These are phyloP conservation scores for Moesziomyces aphidis DNA, from an alignment of 1,284 basidiomycete genomes.

Conservation along the genomic window DNA sequence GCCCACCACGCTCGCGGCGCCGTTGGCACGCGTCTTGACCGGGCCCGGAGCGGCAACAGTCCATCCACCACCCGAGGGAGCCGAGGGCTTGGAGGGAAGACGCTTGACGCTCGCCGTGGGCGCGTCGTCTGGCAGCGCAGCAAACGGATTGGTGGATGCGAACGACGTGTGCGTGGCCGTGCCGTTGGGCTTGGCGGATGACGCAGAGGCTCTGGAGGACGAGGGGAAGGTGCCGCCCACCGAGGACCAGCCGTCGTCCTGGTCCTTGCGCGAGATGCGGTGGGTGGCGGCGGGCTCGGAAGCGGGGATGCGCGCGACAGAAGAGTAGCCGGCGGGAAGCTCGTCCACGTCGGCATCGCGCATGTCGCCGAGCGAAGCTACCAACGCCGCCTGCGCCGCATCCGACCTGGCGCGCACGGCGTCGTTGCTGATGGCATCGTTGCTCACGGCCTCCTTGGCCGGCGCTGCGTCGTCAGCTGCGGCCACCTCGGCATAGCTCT, in stretches of 20 bases:
- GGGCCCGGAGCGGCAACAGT: constrained; percentile 14
- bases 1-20: background rate
- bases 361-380: constrained; percentile 36
- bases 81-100: constrained; percentile 9
- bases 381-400: constrained; percentile 24
- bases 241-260: constrained; percentile 43
- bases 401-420: constrained; percentile 23
- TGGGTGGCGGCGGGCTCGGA: constrained; percentile 12
- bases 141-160: constrained; percentile 48
- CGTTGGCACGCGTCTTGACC: constrained; percentile 2
- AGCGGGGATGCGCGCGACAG: constrained; percentile 37
- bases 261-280: constrained; percentile 25
- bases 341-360: constrained; percentile 43
- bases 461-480: constrained; percentile 1
- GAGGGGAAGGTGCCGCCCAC: constrained; percentile 28
- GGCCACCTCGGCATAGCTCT: constrained; percentile 20
- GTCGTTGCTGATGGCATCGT: constrained; percentile 28
- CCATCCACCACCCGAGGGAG: constrained; percentile 9
- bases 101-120: constrained; percentile 25
- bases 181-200: constrained; percentile 14
- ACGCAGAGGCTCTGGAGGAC: background rate
- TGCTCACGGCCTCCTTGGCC: no score
- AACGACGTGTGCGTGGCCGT: constrained; percentile 16
- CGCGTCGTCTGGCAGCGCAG: constrained; percentile 46
- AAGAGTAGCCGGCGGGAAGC: constrained; percentile 22